Percentiles rank a stretch among this genome's conserved stretches.
These are phyloP conservation scores for Candida boleticola DNA, from an alignment of 805 yeast species.

Conservation along the genomic window DNA sequence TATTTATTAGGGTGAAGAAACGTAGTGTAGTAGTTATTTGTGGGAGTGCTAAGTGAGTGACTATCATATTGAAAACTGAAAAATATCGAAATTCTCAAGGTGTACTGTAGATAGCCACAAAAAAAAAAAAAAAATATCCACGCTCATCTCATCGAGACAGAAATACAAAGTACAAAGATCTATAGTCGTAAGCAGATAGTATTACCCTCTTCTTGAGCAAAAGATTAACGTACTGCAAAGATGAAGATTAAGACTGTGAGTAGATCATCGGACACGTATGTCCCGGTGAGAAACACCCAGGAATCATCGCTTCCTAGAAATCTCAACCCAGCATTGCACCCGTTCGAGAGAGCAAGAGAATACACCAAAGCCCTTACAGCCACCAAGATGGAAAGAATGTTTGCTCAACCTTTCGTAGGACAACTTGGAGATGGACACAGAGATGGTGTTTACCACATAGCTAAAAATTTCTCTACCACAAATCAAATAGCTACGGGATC, in stretches of 20 bases:
- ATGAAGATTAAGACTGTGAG: conserved; percentile 88
- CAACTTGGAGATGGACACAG: conserved; percentile 93
- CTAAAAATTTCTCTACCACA: conserved; percentile 68
- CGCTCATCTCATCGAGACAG: not conserved
- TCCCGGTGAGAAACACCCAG: conserved; percentile 89
- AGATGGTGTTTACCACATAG: conserved; percentile 88
- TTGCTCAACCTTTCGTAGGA: conserved; percentile 96
- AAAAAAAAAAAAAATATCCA: too few species aligned
- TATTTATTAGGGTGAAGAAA: not conserved
- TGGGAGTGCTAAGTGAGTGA: too few species aligned
- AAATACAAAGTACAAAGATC: too few species aligned
- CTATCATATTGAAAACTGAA: too few species aligned
- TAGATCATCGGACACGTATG: conserved; percentile 86
- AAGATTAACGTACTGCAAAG: too few species aligned
- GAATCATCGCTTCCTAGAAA: conserved; percentile 86
- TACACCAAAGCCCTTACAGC: conserved; percentile 93
- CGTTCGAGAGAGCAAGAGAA: conserved; percentile 95
- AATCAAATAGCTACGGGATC: conserved; percentile 86
- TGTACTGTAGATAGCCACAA: too few species aligned
- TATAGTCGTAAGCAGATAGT: too few species aligned
- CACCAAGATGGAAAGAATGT: conserved; percentile 91
- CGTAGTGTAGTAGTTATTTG: not conserved
- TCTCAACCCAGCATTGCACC: conserved; percentile 91
- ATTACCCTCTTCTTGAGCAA: too few species aligned
- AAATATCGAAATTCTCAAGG: too few species aligned